Evolutionary conservation across 371 early-diverging fungal species (phyloP).

Genomic region (Apophysomyces sp.): DNA sequence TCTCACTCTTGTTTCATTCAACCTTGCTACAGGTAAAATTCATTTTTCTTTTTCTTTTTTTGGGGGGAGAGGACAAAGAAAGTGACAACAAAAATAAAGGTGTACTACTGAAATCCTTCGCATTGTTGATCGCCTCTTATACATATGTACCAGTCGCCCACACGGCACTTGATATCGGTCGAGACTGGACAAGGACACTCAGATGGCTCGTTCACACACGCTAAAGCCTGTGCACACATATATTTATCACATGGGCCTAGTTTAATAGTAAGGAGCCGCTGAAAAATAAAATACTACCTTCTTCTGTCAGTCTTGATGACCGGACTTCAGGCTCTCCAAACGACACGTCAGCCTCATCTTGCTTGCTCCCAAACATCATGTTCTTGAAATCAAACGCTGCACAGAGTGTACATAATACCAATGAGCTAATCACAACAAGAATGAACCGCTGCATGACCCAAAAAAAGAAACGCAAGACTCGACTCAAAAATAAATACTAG

Average conservation of each 20-base stretch:
- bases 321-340: neutral
- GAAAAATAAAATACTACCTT: neutral
- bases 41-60: neutral
- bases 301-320: neutral
- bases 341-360: neutral
- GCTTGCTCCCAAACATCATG: slow-evolving; percentile 9
- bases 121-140: slow-evolving; percentile 8
- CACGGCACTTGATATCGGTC: slow-evolving; percentile 8
- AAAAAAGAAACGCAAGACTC: neutral
- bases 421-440: neutral
- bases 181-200: slow-evolving; percentile 3
- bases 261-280: neutral
- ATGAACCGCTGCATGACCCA: neutral
- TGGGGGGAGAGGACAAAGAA: neutral
- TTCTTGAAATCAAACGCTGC: slow-evolving; percentile 14
- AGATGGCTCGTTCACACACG: slow-evolving; percentile 1
- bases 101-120: neutral
- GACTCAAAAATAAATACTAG: neutral
- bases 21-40: slow-evolving; percentile 1
- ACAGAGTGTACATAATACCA: neutral
- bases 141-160: slow-evolving; percentile 8
- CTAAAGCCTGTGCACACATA: neutral
- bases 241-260: slow-evolving; percentile 1
- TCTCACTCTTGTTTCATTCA: slow-evolving; percentile 1
- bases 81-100: neutral